Conservation (phyloP, 2,329 filamentous ascomycete genomes). For the Fusarium tanahbumbuense region DNA sequence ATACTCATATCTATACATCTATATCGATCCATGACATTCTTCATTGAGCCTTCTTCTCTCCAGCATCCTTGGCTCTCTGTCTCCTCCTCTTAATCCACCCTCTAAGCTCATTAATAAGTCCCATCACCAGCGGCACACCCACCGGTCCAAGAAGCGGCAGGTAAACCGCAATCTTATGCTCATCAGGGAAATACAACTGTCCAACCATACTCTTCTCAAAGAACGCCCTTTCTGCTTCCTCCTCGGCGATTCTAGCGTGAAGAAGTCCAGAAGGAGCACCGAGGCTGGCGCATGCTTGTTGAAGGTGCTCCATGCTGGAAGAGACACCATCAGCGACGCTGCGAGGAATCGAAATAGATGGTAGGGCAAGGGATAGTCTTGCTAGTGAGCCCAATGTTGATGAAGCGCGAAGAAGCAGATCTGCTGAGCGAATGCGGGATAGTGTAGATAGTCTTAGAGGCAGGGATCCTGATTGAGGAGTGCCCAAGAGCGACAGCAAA, state of each 20-base stretch:
- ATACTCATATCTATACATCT: constrained; percentile 33
- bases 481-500: constrained; percentile 86
- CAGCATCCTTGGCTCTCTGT: constrained; percentile 56
- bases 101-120: constrained; percentile 83
- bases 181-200: constrained; percentile 97
- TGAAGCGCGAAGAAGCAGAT: constrained; percentile 87
- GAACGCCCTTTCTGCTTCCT: constrained; percentile 91
- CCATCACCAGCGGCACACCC: constrained; percentile 88
- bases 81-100: constrained; percentile 64
- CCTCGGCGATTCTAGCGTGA: constrained; percentile 85
- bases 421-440: constrained; percentile 84
- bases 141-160: constrained; percentile 90
- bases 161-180: constrained; percentile 98
- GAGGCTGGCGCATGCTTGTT: constrained; percentile 79
- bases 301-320: constrained; percentile 80
- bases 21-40: constrained; percentile 3
- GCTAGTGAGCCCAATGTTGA: constrained; percentile 94
- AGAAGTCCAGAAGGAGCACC: constrained; percentile 75
- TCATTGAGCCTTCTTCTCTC: constrained; percentile 54
- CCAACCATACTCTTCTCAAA: constrained; percentile 99
- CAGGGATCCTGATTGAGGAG: constrained; percentile 84
- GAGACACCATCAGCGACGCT: constrained; percentile 88
- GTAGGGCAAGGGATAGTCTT: constrained; percentile 83
- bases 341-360: constrained; percentile 89
- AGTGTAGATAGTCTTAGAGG: constrained; percentile 87